Evolutionary conservation across 345 rosid genomes (phyloP).

Genomic region (Salix udensis): DNA sequence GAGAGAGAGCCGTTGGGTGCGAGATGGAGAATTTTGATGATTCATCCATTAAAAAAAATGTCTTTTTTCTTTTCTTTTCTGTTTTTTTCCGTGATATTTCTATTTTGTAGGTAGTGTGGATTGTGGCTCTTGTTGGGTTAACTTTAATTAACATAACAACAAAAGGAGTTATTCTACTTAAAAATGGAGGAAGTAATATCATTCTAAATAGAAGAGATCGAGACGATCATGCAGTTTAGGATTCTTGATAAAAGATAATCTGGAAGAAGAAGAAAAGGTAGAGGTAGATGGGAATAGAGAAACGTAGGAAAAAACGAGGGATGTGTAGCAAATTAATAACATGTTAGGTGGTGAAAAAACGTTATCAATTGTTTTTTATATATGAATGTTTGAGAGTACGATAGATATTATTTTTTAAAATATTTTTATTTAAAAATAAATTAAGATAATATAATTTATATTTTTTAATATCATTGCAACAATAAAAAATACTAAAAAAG

Average conservation of each 20-base stretch:
- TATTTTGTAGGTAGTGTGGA: not conserved
- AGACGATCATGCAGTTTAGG: no score
- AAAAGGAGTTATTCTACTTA: no score
- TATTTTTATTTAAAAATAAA: not conserved
- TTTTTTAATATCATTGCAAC: not conserved
- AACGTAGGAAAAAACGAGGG: not conserved
- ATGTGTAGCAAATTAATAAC: not conserved
- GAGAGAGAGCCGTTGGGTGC: no score
- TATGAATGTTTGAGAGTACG: not conserved
- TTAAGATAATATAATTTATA: not conserved
- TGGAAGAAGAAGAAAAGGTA: not conserved
- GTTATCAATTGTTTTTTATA: not conserved
- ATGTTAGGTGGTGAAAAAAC: not conserved
- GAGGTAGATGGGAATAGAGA: not conserved
- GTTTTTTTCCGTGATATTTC: no score
- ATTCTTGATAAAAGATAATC: no score
- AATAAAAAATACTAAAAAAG: no score
- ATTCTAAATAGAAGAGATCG: no score
- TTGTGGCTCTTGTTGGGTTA: constrained; percentile 39
- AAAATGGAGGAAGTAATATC: no score
- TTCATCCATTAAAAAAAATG: no score
- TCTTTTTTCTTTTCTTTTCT: no score
- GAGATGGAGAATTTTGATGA: no score
- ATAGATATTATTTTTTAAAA: not conserved
- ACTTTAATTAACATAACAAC: constrained; percentile 27